Evolutionary conservation across 1,139 yeast species (phyloP), one percentile per base, ranked within the genome.

Genomic region (Magnusiomyces paraingens): DNA sequence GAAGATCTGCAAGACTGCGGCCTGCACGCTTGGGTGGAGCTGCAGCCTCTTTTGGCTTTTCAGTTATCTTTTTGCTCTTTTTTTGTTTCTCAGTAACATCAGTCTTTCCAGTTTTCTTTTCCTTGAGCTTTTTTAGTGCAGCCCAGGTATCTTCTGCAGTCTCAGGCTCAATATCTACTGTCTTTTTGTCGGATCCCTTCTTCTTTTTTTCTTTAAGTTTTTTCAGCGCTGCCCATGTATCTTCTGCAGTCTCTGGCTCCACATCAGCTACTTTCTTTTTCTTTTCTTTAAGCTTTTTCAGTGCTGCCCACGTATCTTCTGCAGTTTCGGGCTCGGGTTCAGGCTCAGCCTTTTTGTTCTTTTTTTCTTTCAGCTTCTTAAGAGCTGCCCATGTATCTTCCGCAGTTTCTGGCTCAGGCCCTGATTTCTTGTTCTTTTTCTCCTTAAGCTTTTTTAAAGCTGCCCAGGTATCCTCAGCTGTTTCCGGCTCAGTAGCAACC

Each of bases 401-500:
- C 14, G 51, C 54, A 48, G 42, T 43, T 14, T 12, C 14, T 3
- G 17, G 22, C 14, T 64, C 64, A 46, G 57, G 26, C 55, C 57
- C 26, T 26, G 42, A 14, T 48, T 45, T 46, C 22, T 54, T 12
- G 53, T 54, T 12, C 39, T 52, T 11, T 58, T 39, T 57, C 14
- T 71, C 73, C 59, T 78, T 78, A 49, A 72, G 57, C 2, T 73
- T 75, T 56, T 74, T 73, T 45, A 78, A 65, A 52, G 74, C 74
- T 0, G 75, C 78, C 66, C 75, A 66, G 1, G 80, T 77, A 54
- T 74, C 73, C 51, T 67, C 73, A 3, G 59, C 69, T 5, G 67
- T 58, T 63, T 59, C 61, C 14, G 55, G 61, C 21, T 51, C 55
- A 49, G 17, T 41, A 20, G 55, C 56, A 21, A 44, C 55, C 17